Base-by-base conservation (phyloP, 495 filamentous ascomycete genomes). In the Trichoderma reesei region DNA sequence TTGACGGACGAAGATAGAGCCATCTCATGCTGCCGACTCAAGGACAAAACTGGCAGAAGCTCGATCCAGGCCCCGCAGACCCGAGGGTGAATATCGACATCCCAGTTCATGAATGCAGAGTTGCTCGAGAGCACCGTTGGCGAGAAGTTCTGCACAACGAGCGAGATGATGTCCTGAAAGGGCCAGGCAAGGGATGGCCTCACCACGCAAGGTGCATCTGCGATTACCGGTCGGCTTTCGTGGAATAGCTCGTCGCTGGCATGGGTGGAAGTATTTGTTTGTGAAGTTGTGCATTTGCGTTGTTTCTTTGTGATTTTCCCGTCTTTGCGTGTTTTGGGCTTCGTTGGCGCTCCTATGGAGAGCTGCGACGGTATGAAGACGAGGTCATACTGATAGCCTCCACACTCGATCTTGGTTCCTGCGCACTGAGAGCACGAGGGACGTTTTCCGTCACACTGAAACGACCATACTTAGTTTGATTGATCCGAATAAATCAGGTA, bases 1-100 rank as follows among this genome's bases (percentile, higher is more conserved):
- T 67, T 68, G 60, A 74, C 65, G n/a, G 74, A 71, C 3, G 67
- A 64, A 9, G 59, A 63, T 13, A 75, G 68, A 8, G 71, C 63
- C 8, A 31, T 46, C n/a, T 67, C 54, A 36, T 39, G 31, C 3
- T 38, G 36, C 0, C 64, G 39, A 9, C 62, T 62, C 36, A 41
- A 37, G 16, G 67, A 56, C 5, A 79, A 68, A 1, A 62, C 66
- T 0, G 74, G 72, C 6, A 77, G 69, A 1, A 73, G 70, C 64
- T 75, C 75, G 0, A 76, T 72, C 75, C 75, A 79, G 3, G 70
- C 65, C 5, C 76, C 76, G 44, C 76, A 77, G 37, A 78, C 72
- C 46, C 73, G 72, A 41, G 74, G 68, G 9, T 18, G 18, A 11
- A 56, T 56, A 16, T 56, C 51, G 26, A 34, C 51, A 31, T 61